Evolutionary conservation across 805 yeast species (phyloP).

Genomic region (Hyphopichia homilentoma): DNA sequence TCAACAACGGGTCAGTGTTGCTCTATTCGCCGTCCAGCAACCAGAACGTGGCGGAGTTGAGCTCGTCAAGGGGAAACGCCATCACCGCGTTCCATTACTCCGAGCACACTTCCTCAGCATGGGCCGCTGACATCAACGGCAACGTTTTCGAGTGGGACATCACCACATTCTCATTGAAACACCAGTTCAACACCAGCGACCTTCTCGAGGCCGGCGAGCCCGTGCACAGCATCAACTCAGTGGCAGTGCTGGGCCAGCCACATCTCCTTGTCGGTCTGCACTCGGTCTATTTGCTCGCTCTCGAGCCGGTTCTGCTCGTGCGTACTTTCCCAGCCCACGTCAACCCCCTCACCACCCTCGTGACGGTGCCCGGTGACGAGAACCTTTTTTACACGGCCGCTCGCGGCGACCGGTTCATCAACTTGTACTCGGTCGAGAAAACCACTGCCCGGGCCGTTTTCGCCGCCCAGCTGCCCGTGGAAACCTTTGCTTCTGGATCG

Average conservation of each 20-base stretch:
- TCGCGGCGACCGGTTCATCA: constrained; percentile 75
- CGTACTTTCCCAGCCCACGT: constrained; percentile 74
- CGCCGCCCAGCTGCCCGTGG: constrained; percentile 65
- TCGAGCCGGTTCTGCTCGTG: constrained; percentile 32
- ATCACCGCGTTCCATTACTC: constrained; percentile 50
- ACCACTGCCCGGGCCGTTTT: constrained; percentile 51
- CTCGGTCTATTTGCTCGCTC: constrained; percentile 53
- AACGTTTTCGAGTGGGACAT: constrained; percentile 61
- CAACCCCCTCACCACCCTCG: constrained; percentile 54
- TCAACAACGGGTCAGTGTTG: constrained; percentile 60
- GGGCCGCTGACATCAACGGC: constrained; percentile 61
- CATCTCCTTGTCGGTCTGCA: constrained; percentile 66
- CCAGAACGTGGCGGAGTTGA: constrained; percentile 50
- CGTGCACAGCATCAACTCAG: constrained; percentile 27
- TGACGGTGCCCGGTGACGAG: constrained; percentile 29
- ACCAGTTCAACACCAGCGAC: constrained; percentile 41
- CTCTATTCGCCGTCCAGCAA: constrained; percentile 67
- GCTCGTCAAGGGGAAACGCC: constrained; percentile 41
- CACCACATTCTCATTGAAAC: constrained; percentile 35
- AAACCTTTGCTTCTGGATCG: constrained; percentile 37
- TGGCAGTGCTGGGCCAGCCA: constrained; percentile 27
- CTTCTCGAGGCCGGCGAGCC: constrained; percentile 28
- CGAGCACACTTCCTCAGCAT: constrained; percentile 39
- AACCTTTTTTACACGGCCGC: constrained; percentile 68
- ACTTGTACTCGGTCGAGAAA: constrained; percentile 53